phyloP scores from a whole-genome alignment of 768 basidiomycete species.

The Trametes coccinea region DNA sequence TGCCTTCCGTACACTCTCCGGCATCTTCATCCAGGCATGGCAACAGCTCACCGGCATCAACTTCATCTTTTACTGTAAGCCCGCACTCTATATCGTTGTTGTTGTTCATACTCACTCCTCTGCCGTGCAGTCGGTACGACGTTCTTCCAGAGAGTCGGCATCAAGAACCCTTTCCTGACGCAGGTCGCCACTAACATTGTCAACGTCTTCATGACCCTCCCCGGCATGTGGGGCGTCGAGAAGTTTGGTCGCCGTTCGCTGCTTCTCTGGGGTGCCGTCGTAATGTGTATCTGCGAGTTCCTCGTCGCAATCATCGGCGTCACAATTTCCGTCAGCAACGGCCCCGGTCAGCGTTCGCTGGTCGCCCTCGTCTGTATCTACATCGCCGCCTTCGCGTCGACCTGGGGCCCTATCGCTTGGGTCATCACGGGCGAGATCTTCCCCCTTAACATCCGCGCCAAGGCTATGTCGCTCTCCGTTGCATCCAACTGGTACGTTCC shows the following conservation, averaged over 20 bases:
- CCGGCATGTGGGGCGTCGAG: constrained; percentile 79
- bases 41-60: constrained; percentile 81
- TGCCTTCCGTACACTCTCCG: constrained; percentile 68
- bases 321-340: constrained; percentile 40
- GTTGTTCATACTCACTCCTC: background rate
- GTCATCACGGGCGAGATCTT: constrained; percentile 73
- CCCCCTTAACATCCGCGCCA: constrained; percentile 76
- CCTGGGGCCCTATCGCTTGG: constrained; percentile 72
- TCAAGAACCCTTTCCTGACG: constrained; percentile 49
- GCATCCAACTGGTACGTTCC: constrained; percentile 56
- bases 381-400: constrained; percentile 40
- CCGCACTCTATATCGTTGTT: background rate
- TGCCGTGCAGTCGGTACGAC: constrained; percentile 37
- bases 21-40: constrained; percentile 72
- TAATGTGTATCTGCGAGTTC: constrained; percentile 84
- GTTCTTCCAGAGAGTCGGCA: constrained; percentile 44
- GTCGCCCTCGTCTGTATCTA: constrained; percentile 52
- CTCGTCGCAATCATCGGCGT: constrained; percentile 67
- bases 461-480: constrained; percentile 72
- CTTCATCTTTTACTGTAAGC: constrained; percentile 50
- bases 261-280: constrained; percentile 71
- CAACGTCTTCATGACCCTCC: constrained; percentile 72
- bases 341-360: constrained; percentile 58
- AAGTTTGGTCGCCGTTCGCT: constrained; percentile 75
- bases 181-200: constrained; percentile 68